phyloP scores from a whole-genome alignment of 495 filamentous ascomycete species.

The Hypoxylon crocopeplum region DNA sequence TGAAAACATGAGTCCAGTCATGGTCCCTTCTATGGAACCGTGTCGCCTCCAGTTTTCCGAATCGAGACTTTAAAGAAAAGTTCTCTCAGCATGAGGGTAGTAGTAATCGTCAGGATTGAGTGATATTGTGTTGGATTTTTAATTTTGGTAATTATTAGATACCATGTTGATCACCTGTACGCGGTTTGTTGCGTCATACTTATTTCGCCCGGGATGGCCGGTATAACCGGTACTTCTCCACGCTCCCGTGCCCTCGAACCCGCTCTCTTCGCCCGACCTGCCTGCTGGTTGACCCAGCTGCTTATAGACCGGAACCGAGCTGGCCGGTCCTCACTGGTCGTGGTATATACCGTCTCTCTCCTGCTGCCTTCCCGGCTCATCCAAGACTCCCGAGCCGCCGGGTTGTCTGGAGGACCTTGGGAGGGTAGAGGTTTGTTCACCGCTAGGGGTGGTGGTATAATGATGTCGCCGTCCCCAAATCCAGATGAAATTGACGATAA shows the following conservation, averaged over 20 bases:
- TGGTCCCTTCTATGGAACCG: no score
- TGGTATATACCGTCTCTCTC: slow-evolving; percentile 56
- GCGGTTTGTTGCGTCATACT: slow-evolving; percentile 33
- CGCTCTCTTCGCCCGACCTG: slow-evolving; percentile 46
- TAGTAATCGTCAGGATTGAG: no score
- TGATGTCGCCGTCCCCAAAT: slow-evolving; percentile 60
- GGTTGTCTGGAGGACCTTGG: neutral
- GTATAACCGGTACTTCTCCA: slow-evolving; percentile 37
- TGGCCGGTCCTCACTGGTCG: slow-evolving; percentile 54
- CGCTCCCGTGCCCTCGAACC: slow-evolving; percentile 37
- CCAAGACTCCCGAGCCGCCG: slow-evolving; percentile 48
- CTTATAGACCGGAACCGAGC: slow-evolving; percentile 63
- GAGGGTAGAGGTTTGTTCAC: slow-evolving; percentile 14
- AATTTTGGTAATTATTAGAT: slow-evolving; percentile 15
- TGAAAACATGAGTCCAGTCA: no score
- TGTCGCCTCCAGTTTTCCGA: no score
- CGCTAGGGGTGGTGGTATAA: slow-evolving; percentile 43
- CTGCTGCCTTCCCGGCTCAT: slow-evolving; percentile 37
- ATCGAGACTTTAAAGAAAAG: no score
- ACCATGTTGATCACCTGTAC: slow-evolving; percentile 27
- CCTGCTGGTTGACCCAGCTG: slow-evolving; percentile 69
- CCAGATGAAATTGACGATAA: slow-evolving; percentile 62
- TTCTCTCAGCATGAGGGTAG: no score
- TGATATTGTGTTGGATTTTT: neutral
- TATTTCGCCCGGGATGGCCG: slow-evolving; percentile 32